A percentile compares a stretch with the other conserved stretches of the same genome.
Conservation (phyloP, 1,284 basidiomycete species). For the Phellinidium pouzarii region DNA sequence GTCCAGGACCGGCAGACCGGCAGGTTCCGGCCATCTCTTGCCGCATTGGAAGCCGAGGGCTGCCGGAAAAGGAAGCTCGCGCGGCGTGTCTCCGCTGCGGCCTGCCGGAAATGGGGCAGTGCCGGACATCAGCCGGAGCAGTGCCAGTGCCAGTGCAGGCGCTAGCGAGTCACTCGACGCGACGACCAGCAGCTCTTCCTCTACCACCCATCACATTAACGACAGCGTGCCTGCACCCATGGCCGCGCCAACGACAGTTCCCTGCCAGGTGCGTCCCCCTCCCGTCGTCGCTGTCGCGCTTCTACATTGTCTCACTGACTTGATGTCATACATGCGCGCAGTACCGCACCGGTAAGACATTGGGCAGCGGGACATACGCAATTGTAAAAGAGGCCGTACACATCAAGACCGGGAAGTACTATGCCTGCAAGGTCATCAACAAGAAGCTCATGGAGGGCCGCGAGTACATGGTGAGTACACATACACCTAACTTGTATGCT, state of each 20-base stretch:
- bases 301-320: background rate
- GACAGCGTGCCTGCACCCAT: background rate
- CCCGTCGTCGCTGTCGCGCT: background rate
- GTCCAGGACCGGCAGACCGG: no score
- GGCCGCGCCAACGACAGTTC: conserved; percentile 15
- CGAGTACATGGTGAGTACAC: conserved; percentile 68
- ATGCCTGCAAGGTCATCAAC: conserved; percentile 93
- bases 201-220: background rate
- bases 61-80: background rate
- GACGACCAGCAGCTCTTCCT: conserved; percentile 1
- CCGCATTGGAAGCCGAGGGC: background rate
- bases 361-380: conserved; percentile 89
- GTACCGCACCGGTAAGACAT: conserved; percentile 90
- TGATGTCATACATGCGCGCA: conserved; percentile 27
- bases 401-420: conserved; percentile 81
- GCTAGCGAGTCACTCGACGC: background rate
- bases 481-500: no score
- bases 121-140: background rate
- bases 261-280: conserved; percentile 15
- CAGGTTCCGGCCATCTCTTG: background rate
- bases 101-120: background rate
- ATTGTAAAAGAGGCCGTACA: conserved; percentile 96
- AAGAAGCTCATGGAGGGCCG: conserved; percentile 97
- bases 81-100: background rate
- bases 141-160: background rate